A percentile compares a stretch with the other conserved stretches of the same genome.
Evolutionary conservation across 2,329 filamentous ascomycete genomes (phyloP).

Genomic region (Daldinia sp.): DNA sequence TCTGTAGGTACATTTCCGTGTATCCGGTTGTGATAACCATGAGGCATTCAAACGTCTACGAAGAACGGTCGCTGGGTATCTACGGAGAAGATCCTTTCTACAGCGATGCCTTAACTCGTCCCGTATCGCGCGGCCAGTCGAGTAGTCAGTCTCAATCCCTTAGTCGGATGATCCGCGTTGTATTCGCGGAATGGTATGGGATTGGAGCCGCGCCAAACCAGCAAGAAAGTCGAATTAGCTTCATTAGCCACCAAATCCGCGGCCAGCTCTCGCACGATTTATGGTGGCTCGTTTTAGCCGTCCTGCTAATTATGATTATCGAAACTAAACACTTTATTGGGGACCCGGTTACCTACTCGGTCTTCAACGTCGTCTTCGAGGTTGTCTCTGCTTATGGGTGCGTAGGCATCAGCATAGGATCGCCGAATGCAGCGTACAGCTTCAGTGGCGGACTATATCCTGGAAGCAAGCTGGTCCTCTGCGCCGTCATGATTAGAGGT

Average conservation of each 20-base stretch:
- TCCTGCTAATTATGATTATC: conserved; percentile 66
- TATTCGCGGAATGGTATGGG: conserved; percentile 42
- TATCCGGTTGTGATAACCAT: conserved; percentile 61
- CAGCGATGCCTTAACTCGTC: conserved; percentile 17
- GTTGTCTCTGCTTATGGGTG: conserved; percentile 66
- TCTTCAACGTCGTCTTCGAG: conserved; percentile 67
- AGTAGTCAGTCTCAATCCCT: conserved; percentile 28
- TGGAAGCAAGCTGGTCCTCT: conserved; percentile 64
- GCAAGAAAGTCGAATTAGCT: conserved; percentile 55
- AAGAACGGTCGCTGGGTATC: conserved; percentile 64
- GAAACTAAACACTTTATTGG: conserved; percentile 62
- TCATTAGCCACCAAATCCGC: conserved; percentile 64
- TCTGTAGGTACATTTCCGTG: conserved; percentile 51
- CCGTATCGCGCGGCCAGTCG: conserved; percentile 30
- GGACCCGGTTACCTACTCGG: conserved; percentile 62
- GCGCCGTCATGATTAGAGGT: conserved; percentile 64
- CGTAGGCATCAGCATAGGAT: conserved; percentile 65
- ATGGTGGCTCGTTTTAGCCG: conserved; percentile 69
- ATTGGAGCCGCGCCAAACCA: conserved; percentile 40
- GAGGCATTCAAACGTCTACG: conserved; percentile 69
- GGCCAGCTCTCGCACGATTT: conserved; percentile 70
- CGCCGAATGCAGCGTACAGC: conserved; percentile 60
- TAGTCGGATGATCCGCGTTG: conserved; percentile 35
- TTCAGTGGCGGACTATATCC: conserved; percentile 64
- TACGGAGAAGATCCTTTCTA: conserved; percentile 45